Percentiles rank a stretch among this genome's conserved stretches.
Conservation (phyloP, 352 stramenopile species). For the Globisporangium viniferum region DNA sequence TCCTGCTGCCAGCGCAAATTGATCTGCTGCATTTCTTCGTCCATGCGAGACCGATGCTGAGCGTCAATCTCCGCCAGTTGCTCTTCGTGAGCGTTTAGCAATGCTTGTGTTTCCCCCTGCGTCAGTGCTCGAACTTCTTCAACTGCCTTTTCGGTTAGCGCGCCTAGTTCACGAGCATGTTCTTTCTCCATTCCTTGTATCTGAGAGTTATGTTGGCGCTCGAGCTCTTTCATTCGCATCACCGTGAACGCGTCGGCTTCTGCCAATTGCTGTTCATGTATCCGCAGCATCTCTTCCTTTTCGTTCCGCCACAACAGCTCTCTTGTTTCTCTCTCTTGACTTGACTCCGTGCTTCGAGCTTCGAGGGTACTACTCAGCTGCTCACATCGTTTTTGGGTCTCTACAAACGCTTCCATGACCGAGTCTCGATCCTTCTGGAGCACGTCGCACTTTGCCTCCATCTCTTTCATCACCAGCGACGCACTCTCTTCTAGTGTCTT, state of each 20-base stretch:
- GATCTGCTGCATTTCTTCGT: constrained; percentile 26
- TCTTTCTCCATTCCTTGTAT: background rate
- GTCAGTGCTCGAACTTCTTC: background rate
- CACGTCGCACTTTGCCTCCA: background rate
- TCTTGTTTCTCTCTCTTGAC: background rate
- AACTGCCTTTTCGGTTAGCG: background rate
- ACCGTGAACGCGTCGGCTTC: background rate
- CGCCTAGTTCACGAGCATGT: background rate
- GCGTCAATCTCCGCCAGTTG: constrained; percentile 5
- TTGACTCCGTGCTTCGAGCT: background rate
- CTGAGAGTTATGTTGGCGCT: background rate
- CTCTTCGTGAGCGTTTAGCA: background rate
- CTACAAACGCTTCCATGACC: background rate
- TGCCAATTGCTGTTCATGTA: constrained; percentile 1
- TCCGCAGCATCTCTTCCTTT: constrained; percentile 4
- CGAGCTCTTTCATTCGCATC: background rate
- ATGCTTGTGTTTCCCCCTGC: background rate
- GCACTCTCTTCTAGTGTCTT: constrained; percentile 20
- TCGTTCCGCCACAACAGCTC: background rate
- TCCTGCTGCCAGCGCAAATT: constrained; percentile 35
- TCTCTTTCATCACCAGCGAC: background rate
- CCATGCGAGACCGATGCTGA: constrained; percentile 22
- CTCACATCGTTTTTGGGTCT: constrained; percentile 8
- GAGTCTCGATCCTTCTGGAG: constrained; percentile 3
- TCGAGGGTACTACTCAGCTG: constrained; percentile 6